Evolutionary conservation across 1,139 yeast genomes (phyloP).

Genomic region (Saccharomycopsis hybrid): DNA sequence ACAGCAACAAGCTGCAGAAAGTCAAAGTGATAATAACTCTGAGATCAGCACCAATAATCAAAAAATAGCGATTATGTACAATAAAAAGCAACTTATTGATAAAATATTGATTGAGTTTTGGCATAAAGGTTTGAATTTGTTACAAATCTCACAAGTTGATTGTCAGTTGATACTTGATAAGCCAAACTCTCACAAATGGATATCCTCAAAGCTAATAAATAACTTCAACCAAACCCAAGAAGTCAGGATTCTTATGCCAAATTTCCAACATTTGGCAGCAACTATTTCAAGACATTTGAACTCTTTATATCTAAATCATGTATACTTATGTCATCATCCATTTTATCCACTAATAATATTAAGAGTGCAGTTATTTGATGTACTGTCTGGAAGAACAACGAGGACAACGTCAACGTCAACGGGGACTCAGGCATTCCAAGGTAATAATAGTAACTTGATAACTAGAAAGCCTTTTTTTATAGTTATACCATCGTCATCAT

Average conservation of each 20-base stretch:
- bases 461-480: constrained; percentile 10
- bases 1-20: too few species aligned
- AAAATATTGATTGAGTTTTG: constrained; percentile 49
- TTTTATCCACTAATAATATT: constrained; percentile 51
- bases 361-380: constrained; percentile 64
- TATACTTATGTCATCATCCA: constrained; percentile 66
- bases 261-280: constrained; percentile 37
- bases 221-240: constrained; percentile 32
- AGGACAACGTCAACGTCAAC: neutral
- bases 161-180: constrained; percentile 56
- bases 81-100: constrained; percentile 44
- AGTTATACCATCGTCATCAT: constrained; percentile 4
- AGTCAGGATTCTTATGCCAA: constrained; percentile 32
- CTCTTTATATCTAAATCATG: constrained; percentile 47
- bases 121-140: constrained; percentile 56
- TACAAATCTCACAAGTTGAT: constrained; percentile 70
- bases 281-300: constrained; percentile 43
- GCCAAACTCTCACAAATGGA: constrained; percentile 50
- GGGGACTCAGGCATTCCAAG: too few species aligned
- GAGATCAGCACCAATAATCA: constrained; percentile 19
- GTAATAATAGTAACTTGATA: neutral
- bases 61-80: too few species aligned
- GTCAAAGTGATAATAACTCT: constrained; percentile 11
- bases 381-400: constrained; percentile 21
- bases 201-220: constrained; percentile 47